Evolutionary conservation across 805 yeast species (phyloP).

Genomic region (Candida koratica): DNA sequence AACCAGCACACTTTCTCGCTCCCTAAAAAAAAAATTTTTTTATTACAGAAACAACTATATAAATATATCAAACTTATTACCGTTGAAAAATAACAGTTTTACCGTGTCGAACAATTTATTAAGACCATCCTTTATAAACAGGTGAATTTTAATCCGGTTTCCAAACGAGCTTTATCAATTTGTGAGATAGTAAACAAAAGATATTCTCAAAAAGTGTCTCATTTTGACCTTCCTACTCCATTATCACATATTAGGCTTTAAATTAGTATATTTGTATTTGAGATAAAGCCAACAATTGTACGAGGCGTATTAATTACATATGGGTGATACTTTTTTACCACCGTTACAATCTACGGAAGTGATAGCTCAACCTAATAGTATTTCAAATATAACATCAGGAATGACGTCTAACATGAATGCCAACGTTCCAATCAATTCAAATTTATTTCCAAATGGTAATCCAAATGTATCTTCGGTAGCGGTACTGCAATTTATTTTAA

Average conservation of each 20-base stretch:
- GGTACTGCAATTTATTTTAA: constrained; percentile 13
- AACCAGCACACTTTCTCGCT: constrained; percentile 8
- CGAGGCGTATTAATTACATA: not conserved
- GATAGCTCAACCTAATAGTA: constrained; percentile 1
- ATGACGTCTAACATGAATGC: not conserved
- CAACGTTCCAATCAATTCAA: not conserved
- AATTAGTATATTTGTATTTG: too few relatives aligned
- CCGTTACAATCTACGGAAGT: constrained; percentile 10
- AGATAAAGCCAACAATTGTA: not conserved
- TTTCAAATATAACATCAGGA: not conserved
- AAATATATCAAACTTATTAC: constrained; percentile 1
- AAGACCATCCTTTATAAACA: not conserved
- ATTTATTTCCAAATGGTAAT: constrained; percentile 1
- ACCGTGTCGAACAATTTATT: not conserved
- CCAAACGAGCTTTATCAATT: not conserved
- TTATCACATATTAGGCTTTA: not conserved
- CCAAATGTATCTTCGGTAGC: not conserved
- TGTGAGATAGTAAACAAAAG: constrained; percentile 1
- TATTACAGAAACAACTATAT: constrained; percentile 3
- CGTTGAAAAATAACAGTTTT: constrained; percentile 3
- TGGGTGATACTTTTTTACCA: constrained; percentile 12
- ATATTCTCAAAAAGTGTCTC: constrained; percentile 8
- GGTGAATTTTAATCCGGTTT: constrained; percentile 1
- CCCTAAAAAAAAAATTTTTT: constrained; percentile 7
- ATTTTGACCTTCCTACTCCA: constrained; percentile 5